Conservation (phyloP, 768 basidiomycete genomes). For the Pluteus cervinus region DNA sequence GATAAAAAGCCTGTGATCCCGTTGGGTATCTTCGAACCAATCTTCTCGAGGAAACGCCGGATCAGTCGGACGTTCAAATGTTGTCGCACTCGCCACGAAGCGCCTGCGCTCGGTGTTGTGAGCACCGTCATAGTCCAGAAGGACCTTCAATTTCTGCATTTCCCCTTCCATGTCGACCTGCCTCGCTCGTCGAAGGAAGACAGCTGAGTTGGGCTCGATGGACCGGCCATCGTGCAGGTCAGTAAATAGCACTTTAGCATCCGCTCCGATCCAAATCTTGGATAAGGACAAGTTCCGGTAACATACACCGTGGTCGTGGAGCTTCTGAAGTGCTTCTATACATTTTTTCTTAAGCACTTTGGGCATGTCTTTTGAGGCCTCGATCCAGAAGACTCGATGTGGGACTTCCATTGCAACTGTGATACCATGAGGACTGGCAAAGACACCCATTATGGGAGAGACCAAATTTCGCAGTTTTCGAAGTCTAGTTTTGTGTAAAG, state of each 20-base stretch:
- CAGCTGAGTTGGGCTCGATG: slow-evolving; percentile 15
- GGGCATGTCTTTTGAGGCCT: slow-evolving; percentile 55
- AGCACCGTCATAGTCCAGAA: slow-evolving; percentile 37
- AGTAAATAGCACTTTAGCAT: slow-evolving; percentile 46
- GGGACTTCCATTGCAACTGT: slow-evolving; percentile 49
- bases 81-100: no score
- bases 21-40: no score
- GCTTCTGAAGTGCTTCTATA: slow-evolving; percentile 41
- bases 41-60: no score
- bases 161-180: slow-evolving; percentile 40
- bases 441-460: slow-evolving; percentile 47
- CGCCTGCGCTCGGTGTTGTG: no score
- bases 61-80: no score
- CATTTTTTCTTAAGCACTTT: slow-evolving; percentile 43
- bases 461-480: no score
- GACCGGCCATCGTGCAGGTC: slow-evolving; percentile 43
- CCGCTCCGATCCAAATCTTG: slow-evolving; percentile 50
- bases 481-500: no score
- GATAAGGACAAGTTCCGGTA: slow-evolving; percentile 42
- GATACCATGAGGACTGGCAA: slow-evolving; percentile 29
- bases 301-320: slow-evolving; percentile 41
- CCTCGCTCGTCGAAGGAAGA: slow-evolving; percentile 30
- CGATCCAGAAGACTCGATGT: slow-evolving; percentile 54
- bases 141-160: slow-evolving; percentile 50
- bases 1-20: no score